A percentile compares a stretch with the other conserved stretches of the same genome.
These are phyloP conservation scores for Fonsecaea erecta DNA, from an alignment of 2,329 filamentous ascomycete genomes.

Conservation along the genomic window DNA sequence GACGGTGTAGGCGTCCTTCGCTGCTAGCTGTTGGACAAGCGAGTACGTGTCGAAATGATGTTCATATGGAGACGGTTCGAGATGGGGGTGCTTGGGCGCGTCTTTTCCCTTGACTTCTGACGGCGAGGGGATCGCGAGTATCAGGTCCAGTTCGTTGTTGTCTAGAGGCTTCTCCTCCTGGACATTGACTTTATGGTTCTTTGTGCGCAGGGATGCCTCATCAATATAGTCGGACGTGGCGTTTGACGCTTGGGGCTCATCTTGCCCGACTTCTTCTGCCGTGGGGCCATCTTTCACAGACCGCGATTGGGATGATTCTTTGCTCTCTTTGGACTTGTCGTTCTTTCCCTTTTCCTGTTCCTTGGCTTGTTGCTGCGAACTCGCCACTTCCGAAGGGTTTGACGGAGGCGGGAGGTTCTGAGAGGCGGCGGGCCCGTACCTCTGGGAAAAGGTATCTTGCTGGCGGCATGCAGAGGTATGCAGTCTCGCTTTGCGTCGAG, in stretches of 20 bases:
- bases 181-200: slow-evolving; percentile 19
- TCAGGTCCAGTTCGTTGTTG: slow-evolving; percentile 44
- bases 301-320: slow-evolving; percentile 8
- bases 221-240: slow-evolving; percentile 28
- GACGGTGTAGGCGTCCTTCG: slow-evolving; percentile 68
- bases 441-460: slow-evolving; percentile 50
- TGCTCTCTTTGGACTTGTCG: slow-evolving; percentile 9
- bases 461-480: slow-evolving; percentile 44
- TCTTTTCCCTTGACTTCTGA: slow-evolving; percentile 37
- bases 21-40: slow-evolving; percentile 77
- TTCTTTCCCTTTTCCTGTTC: slow-evolving; percentile 24
- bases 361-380: slow-evolving; percentile 21
- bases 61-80: slow-evolving; percentile 76
- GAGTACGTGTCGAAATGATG: slow-evolving; percentile 97
- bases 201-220: slow-evolving; percentile 22
- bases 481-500: slow-evolving; percentile 42
- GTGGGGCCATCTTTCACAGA: slow-evolving; percentile 14
- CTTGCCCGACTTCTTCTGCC: slow-evolving; percentile 30
- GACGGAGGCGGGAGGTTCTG: slow-evolving; percentile 47
- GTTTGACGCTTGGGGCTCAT: slow-evolving; percentile 31
- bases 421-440: slow-evolving; percentile 53
- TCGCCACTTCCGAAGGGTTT: slow-evolving; percentile 38
- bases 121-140: slow-evolving; percentile 50
- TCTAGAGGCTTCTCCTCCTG: slow-evolving; percentile 26
- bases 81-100: slow-evolving; percentile 42